A percentile compares a stretch with the other conserved stretches of the same genome.
phyloP scores from a whole-genome alignment of 345 rosid genomes.

The Lenwebbia sp. region DNA sequence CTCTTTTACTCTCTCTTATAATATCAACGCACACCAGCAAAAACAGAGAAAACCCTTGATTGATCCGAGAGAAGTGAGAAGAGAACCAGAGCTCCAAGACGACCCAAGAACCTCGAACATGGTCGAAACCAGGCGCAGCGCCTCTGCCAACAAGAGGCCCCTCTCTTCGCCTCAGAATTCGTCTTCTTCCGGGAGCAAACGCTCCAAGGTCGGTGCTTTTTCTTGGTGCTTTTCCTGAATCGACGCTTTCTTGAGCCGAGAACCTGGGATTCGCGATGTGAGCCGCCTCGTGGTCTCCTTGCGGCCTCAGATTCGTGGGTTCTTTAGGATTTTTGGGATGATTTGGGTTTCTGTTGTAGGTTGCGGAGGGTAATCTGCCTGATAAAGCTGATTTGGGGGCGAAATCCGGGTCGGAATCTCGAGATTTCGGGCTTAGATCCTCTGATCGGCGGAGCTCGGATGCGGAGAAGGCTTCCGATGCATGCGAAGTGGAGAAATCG shows the following conservation, averaged over 20 bases:
- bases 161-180: slow-evolving; percentile 41
- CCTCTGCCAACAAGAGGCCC: slow-evolving; percentile 79
- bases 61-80: neutral
- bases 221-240: neutral
- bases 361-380: slow-evolving; percentile 13
- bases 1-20: neutral
- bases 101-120: slow-evolving; percentile 13
- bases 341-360: neutral
- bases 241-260: neutral
- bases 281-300: neutral
- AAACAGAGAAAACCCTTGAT: neutral
- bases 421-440: slow-evolving; percentile 46
- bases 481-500: slow-evolving; percentile 32
- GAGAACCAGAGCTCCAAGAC: neutral
- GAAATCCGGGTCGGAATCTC: slow-evolving; percentile 40
- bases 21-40: slow-evolving; percentile 4
- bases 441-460: slow-evolving; percentile 52
- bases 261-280: neutral
- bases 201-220: slow-evolving; percentile 50
- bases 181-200: slow-evolving; percentile 39
- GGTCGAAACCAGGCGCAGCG: slow-evolving; percentile 95
- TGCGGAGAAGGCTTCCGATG: slow-evolving; percentile 39
- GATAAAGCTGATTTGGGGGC: slow-evolving; percentile 22
- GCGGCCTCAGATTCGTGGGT: neutral
- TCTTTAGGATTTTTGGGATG: neutral